Conservation (phyloP, 192 early-diverging fungal species). For the Umbelopsis ramanniana region DNA sequence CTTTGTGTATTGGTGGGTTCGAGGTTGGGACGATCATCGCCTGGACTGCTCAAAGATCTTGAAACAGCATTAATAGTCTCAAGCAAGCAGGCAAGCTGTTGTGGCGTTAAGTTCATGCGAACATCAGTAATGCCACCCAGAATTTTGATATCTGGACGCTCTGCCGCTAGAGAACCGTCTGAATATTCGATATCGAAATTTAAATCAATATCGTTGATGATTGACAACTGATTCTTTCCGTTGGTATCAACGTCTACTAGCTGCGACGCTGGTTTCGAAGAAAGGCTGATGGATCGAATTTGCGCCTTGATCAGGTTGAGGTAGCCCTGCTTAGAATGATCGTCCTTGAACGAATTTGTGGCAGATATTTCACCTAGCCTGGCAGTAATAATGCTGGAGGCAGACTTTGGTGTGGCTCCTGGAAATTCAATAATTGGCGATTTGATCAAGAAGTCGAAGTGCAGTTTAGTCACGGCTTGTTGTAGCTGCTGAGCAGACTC, state of each 20-base stretch:
- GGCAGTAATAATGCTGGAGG: constrained; percentile 68
- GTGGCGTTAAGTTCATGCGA: constrained; percentile 75
- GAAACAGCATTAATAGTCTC: constrained; percentile 62
- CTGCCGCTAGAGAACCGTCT: constrained; percentile 28
- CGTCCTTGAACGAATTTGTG: constrained; percentile 71
- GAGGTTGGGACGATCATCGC: not conserved
- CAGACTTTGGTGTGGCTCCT: constrained; percentile 47
- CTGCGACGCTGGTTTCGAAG: constrained; percentile 47
- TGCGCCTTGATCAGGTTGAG: constrained; percentile 67
- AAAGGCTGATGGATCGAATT: constrained; percentile 62
- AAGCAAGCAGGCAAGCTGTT: constrained; percentile 84
- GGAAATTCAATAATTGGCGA: constrained; percentile 90
- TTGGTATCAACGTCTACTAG: constrained; percentile 27
- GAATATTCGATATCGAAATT: constrained; percentile 61
- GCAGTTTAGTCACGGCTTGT: constrained; percentile 74
- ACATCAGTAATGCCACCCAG: constrained; percentile 73
- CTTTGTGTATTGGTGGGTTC: not conserved
- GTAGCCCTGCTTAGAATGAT: constrained; percentile 50
- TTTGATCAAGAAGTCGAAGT: constrained; percentile 85
- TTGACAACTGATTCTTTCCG: constrained; percentile 56
- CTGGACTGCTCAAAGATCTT: constrained; percentile 43
- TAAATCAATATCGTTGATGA: constrained; percentile 87
- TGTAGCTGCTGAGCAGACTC: constrained; percentile 80
- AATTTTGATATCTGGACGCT: constrained; percentile 48
- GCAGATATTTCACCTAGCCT: constrained; percentile 90